Evolutionary conservation across 805 yeast genomes (phyloP).

Genomic region (Peterozyma toletana): DNA sequence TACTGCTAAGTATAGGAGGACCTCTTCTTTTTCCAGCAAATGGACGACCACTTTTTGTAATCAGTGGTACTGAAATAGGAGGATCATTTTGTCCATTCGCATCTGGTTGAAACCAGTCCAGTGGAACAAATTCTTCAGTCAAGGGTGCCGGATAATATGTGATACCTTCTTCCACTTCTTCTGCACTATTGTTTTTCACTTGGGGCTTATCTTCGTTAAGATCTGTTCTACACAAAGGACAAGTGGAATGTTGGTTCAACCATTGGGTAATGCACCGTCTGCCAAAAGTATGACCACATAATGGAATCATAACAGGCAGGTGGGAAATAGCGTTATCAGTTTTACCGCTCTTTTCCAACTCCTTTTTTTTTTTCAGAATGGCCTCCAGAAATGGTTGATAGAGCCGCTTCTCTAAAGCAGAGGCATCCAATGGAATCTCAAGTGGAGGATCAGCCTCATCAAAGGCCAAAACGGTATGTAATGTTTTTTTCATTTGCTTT

Average conservation of each 20-base stretch:
- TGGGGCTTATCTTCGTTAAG: no score
- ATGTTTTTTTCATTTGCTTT: background rate
- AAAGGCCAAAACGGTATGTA: slow-evolving; percentile 11
- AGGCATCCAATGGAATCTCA: slow-evolving; percentile 20
- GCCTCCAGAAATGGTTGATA: background rate
- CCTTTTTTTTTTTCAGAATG: background rate
- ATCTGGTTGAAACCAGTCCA: background rate
- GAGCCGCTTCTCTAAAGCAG: background rate
- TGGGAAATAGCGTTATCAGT: background rate
- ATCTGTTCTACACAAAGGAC: no score
- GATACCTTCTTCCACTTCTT: no score
- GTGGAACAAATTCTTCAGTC: background rate
- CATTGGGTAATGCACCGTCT: no score
- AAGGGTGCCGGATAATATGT: no score
- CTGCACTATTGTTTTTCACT: no score
- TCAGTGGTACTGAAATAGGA: no score
- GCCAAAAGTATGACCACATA: no score
- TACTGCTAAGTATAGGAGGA: background rate
- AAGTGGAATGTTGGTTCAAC: no score
- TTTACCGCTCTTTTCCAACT: background rate
- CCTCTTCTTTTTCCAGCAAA: slow-evolving; percentile 1
- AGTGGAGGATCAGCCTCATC: slow-evolving; percentile 17
- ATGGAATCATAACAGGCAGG: no score
- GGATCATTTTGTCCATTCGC: background rate
- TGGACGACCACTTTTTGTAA: slow-evolving; percentile 1